Conservation (phyloP, 1,139 yeast species). For the Suhomyces choctaworum region DNA sequence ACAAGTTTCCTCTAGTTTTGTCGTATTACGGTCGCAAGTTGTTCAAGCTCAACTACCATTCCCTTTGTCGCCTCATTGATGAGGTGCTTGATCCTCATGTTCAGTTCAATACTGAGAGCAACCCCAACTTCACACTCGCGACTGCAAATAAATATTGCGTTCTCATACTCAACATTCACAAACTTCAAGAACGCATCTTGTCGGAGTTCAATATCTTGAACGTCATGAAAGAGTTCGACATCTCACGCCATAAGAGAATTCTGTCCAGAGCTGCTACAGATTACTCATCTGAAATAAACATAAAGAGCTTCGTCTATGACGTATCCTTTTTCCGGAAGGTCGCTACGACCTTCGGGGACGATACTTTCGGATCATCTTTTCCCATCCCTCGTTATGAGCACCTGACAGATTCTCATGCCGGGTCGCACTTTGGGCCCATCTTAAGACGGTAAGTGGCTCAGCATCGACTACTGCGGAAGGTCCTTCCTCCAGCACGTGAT, state of each 20-base stretch:
- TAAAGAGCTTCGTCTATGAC: constrained; percentile 7
- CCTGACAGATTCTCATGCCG: too few relatives aligned
- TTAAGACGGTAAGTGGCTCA: too few relatives aligned
- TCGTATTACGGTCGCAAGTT: constrained; percentile 36
- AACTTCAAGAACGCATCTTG: constrained; percentile 13
- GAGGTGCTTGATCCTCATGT: constrained; percentile 16
- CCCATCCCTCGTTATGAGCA: too few relatives aligned
- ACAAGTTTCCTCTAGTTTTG: constrained; percentile 35
- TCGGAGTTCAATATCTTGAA: constrained; percentile 14
- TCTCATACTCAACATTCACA: constrained; percentile 12
- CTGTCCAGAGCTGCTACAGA: neutral
- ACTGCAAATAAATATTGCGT: constrained; percentile 2
- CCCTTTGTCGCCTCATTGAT: constrained; percentile 13
- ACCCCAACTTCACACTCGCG: constrained; percentile 1
- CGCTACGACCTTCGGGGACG: constrained; percentile 6
- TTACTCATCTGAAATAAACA: neutral
- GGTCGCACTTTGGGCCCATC: too few relatives aligned
- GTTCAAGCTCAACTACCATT: constrained; percentile 27
- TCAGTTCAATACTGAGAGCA: too few relatives aligned
- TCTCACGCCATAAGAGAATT: constrained; percentile 5
- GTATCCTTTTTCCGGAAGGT: constrained; percentile 4
- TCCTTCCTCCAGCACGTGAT: constrained; percentile 5
- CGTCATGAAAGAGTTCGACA: constrained; percentile 13
- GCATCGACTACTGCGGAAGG: too few relatives aligned
- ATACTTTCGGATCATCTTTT: too few relatives aligned